Evolutionary conservation across 495 filamentous ascomycete species (phyloP), one percentile per base, ranked within the genome.

Genomic region (Penicillium ucsense): DNA sequence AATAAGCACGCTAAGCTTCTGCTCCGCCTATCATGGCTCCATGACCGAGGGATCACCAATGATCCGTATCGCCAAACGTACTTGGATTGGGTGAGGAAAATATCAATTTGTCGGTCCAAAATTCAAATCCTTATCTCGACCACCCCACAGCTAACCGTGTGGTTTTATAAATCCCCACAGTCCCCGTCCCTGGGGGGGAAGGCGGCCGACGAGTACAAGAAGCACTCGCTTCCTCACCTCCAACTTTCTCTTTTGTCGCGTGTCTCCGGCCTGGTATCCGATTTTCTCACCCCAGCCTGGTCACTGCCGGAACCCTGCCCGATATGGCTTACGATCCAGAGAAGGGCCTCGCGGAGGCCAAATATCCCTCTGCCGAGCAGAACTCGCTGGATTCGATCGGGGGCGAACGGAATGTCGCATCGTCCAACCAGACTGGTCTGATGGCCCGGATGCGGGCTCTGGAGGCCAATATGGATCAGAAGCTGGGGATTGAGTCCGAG

Each of bases 401-500:
- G n/a, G 31, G 35, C 43, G 49, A 46, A 31, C 31, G 34, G 35
- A 12, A 50, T 39, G 43, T 27, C 35, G 30, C 28, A 1, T 8
- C 35, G 12, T 33, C 43, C 27, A 41, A 55, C 7, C 37, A 53
- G 33, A 44, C 50, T 31, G 39, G 55, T 29, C 43, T 63, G 35
- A 48, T 73, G 8, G 58, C 43, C 41, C 60, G 43, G 11, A 52
- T 75, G 6, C 70, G 72, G 12, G 39, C 50, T 27, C 60, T 68
- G 20, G 75, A 79, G 40, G 59, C 61, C 8, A 59, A 60, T 41
- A 59, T 78, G 45, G 75, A 78, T 57, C 59, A 59, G 36, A 76
- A 71, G 49, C 57, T 79, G 32, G 74, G 75, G 4, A 59, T 78
- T 39, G 76, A 79, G 53, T 65, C 67, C 0, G 67, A 72, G 28